Evolutionary conservation across 2,329 filamentous ascomycete species (phyloP), one percentile per base, ranked within the genome.

Genomic region (Claviceps arundinis): DNA sequence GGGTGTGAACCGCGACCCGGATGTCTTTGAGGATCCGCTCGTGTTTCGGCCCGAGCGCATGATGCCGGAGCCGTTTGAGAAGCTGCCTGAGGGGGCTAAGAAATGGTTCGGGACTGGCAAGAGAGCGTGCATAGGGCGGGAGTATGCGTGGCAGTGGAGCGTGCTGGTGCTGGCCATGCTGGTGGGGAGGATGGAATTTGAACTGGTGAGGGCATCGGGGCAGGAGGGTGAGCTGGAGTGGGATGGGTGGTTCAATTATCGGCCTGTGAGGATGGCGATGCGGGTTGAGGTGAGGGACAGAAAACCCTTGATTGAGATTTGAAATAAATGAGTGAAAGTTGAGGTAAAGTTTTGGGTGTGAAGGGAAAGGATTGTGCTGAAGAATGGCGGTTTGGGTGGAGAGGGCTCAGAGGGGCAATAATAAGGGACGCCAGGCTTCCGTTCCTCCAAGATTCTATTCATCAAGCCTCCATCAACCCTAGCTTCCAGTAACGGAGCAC

Each of bases 61-160:
- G 73, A 62, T 73, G 56, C 72, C 72, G 37, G 67, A 70, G 37
- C 57, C 60, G 3, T 75, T 73, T 47, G 71, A 70, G 14, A 57
- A 56, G 24, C 57, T 77, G 53, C 74, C 73, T 1, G 17, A 58
- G 0, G 72, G 69, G 0, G 73, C 70, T 4, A 75, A 71, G 67
- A 73, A 72, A 61, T 74, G 72, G 65, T 77, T 72, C 38, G 74
- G 74, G 5, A 77, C 75, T 56, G 74, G 74, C 13, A 75, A 73
- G 68, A 58, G 74, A 16, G 69, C 71, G 61, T 77, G 74, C 47
- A 70, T 76, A n/a, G 74, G 74, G 3, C 73, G 70, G 61, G 68
- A 74, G 59, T 75, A 72, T 62, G 74, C 73, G 0, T 70, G 67
- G 69, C 68, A 71, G 56, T 76, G 71, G 62, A 65, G 62, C 51